A percentile compares a stretch with the other conserved stretches of the same genome.
These are phyloP conservation scores for Rosa chinensis DNA, from an alignment of 306 rosid species.

Conservation along the genomic window DNA sequence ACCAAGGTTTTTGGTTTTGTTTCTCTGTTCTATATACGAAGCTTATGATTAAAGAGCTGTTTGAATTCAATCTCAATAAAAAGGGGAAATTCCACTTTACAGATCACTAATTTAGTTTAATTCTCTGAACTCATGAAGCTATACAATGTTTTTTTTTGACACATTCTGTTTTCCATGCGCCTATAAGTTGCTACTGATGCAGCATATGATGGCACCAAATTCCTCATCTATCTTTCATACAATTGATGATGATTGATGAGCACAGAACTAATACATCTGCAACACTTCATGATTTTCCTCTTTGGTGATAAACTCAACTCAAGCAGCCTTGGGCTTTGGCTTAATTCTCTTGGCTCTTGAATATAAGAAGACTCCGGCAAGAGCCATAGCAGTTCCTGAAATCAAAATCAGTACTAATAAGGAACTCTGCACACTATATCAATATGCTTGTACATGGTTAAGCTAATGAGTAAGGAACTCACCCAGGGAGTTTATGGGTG, in stretches of 20 bases:
- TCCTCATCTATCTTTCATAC: background rate
- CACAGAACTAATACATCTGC: background rate
- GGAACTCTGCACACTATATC: background rate
- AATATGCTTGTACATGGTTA: background rate
- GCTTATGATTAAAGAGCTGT: background rate
- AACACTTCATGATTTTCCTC: background rate
- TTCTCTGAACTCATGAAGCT: background rate
- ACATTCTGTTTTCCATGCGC: background rate
- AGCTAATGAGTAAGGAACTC: conserved; percentile 6
- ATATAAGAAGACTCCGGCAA: conserved; percentile 71
- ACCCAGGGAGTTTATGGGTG: conserved; percentile 57
- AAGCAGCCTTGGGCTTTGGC: conserved; percentile 43
- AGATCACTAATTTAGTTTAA: background rate
- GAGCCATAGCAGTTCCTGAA: conserved; percentile 72
- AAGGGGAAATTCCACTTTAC: background rate
- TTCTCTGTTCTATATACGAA: background rate
- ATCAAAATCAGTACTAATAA: background rate
- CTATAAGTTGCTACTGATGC: background rate
- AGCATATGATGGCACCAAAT: background rate
- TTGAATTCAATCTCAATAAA: no score
- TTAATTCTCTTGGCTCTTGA: conserved; percentile 55
- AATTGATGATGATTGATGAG: background rate
- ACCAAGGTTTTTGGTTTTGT: background rate
- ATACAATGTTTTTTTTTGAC: background rate
- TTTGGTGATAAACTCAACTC: conserved; percentile 8